A percentile compares a stretch with the other conserved stretches of the same genome.
phyloP scores from a whole-genome alignment of 768 basidiomycete genomes.

The Russula emetica region DNA sequence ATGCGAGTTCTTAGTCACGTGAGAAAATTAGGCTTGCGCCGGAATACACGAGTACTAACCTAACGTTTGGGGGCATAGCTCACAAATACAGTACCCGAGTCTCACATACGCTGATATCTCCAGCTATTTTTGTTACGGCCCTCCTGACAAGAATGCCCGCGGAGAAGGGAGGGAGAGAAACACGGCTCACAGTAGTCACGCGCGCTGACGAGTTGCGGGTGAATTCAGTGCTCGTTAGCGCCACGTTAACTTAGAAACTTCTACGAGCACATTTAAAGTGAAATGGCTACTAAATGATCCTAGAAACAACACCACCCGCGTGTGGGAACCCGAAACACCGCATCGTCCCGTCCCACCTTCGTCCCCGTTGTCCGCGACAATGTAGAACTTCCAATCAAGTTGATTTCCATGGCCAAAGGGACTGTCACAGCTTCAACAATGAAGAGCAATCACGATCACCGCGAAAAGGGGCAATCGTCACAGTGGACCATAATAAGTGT shows the following conservation, averaged over 20 bases:
- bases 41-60: too few species aligned
- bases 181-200: not conserved
- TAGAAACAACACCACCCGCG: slow-evolving; percentile 18
- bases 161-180: not conserved
- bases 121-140: not conserved
- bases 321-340: slow-evolving; percentile 12
- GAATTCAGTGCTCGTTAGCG: not conserved
- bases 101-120: too few species aligned
- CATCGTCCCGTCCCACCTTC: slow-evolving; percentile 1
- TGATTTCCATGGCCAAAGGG: slow-evolving; percentile 82
- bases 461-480: not conserved
- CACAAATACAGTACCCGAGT: too few species aligned
- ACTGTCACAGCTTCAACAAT: slow-evolving; percentile 42
- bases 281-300: slow-evolving; percentile 14
- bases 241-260: not conserved
- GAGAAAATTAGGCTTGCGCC: too few species aligned
- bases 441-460: not conserved
- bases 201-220: not conserved
- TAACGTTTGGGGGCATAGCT: too few species aligned
- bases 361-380: not conserved
- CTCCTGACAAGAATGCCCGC: not conserved
- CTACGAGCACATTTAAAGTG: slow-evolving; percentile 17
- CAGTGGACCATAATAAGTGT: slow-evolving; percentile 12
- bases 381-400: slow-evolving; percentile 78
- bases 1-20: too few species aligned